phyloP scores from a whole-genome alignment of 2,329 filamentous ascomycete genomes.

The Neonectria hederae region DNA sequence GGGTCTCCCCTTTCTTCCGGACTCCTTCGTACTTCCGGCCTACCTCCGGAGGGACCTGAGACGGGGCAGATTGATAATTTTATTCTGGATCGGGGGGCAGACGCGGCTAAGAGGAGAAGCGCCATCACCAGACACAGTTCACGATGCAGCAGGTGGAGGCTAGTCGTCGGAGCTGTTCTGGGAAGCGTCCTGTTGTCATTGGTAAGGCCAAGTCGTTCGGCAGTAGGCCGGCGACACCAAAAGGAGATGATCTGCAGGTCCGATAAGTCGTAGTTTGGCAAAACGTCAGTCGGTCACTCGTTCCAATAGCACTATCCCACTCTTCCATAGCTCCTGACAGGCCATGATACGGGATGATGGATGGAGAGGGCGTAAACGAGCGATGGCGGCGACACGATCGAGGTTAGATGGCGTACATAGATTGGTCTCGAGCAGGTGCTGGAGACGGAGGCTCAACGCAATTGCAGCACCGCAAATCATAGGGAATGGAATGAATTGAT shows the following conservation, averaged over 20 bases:
- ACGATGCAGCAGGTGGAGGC: constrained; percentile 33
- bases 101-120: constrained; percentile 39
- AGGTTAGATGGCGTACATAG: neutral
- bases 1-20: constrained; percentile 7
- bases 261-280: constrained; percentile 5
- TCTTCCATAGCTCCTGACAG: constrained; percentile 15
- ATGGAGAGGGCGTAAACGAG: neutral
- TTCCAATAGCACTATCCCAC: neutral
- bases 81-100: constrained; percentile 34
- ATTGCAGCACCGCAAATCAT: constrained; percentile 16
- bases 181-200: constrained; percentile 16
- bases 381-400: constrained; percentile 11
- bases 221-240: constrained; percentile 13
- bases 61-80: constrained; percentile 40
- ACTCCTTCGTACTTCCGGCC: constrained; percentile 20
- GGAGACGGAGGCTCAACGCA: neutral
- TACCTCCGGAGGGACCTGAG: constrained; percentile 30
- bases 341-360: constrained; percentile 22
- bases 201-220: constrained; percentile 1
- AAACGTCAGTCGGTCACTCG: neutral
- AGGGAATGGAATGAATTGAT: constrained; percentile 3
- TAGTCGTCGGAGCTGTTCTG: constrained; percentile 10
- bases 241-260: constrained; percentile 25
- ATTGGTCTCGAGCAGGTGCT: neutral
- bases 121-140: constrained; percentile 34